Evolutionary conservation across 805 yeast genomes (phyloP).

Genomic region (Wickerhamiella cacticola): DNA sequence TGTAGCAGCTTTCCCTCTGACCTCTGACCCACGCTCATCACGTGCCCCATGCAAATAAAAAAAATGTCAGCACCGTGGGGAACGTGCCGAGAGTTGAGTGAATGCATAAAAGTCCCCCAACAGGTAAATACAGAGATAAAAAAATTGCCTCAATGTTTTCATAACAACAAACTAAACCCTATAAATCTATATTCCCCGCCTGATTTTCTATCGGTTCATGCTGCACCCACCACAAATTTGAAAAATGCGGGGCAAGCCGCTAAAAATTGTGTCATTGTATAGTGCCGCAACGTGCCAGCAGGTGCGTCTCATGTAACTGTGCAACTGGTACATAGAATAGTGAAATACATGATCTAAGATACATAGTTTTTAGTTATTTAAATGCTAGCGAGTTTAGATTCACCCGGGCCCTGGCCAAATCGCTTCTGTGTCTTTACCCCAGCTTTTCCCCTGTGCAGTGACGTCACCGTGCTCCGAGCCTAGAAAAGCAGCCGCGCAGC

Average conservation of each 20-base stretch:
- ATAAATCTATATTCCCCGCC: no score
- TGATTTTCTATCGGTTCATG: no score
- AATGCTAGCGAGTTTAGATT: no score
- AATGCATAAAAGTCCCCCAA: background rate
- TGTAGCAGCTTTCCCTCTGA: no score
- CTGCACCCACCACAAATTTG: background rate
- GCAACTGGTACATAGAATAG: background rate
- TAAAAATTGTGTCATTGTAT: background rate
- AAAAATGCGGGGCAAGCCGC: background rate
- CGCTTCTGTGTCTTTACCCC: conserved; percentile 3
- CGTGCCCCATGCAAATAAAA: no score
- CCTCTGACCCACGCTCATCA: no score
- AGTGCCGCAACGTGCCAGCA: conserved; percentile 4
- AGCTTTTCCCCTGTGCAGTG: conserved; percentile 7
- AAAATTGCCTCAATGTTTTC: background rate
- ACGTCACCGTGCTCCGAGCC: conserved; percentile 3
- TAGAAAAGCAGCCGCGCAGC: background rate
- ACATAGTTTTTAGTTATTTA: background rate
- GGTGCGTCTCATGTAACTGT: background rate
- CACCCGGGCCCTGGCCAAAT: background rate
- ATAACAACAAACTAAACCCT: no score
- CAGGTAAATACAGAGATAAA: background rate
- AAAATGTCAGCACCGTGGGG: no score
- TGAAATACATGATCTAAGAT: background rate
- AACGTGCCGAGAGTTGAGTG: no score